Percentiles rank a stretch among this genome's conserved stretches.
Conservation (phyloP, 2,329 filamentous ascomycete species). For the Fusarium proliferatum region DNA sequence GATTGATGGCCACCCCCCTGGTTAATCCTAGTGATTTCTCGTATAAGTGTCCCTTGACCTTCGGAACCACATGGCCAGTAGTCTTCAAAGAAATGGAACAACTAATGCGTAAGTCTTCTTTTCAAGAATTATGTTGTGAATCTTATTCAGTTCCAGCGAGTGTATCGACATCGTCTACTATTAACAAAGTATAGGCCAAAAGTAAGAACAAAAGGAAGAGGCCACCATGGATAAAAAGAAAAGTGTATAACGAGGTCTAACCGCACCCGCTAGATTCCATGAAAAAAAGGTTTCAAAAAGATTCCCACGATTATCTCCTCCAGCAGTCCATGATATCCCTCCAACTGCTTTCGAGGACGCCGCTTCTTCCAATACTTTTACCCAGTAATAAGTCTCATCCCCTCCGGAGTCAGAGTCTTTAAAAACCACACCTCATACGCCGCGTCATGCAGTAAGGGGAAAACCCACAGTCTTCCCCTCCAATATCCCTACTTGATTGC, state of each 20-base stretch:
- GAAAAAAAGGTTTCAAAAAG: conserved; percentile 12
- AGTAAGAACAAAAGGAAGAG: conserved; percentile 3
- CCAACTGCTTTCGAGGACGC: conserved; percentile 5
- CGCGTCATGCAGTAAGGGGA: conserved; percentile 45
- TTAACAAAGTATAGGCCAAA: conserved; percentile 43
- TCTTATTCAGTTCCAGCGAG: conserved; percentile 39
- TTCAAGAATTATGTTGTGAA: not conserved
- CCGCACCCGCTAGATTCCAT: conserved; percentile 39
- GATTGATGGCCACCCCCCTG: not conserved
- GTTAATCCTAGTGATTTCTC: not conserved
- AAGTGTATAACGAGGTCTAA: conserved; percentile 36
- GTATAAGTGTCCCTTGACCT: not conserved
- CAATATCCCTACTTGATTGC: conserved; percentile 37
- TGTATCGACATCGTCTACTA: conserved; percentile 40
- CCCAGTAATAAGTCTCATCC: conserved; percentile 41
- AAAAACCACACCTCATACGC: conserved; percentile 43
- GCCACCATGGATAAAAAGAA: conserved; percentile 14
- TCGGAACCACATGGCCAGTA: too few species aligned
- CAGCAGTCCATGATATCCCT: conserved; percentile 10
- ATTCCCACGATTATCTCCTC: conserved; percentile 35
- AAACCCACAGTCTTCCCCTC: conserved; percentile 26
- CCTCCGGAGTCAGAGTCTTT: conserved; percentile 36
- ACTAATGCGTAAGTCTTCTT: not conserved
- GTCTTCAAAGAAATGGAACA: not conserved
- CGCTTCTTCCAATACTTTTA: conserved; percentile 26